Evolutionary conservation across 108 stramenopile genomes (phyloP).

Genomic region (Conticribra weissflogii): DNA sequence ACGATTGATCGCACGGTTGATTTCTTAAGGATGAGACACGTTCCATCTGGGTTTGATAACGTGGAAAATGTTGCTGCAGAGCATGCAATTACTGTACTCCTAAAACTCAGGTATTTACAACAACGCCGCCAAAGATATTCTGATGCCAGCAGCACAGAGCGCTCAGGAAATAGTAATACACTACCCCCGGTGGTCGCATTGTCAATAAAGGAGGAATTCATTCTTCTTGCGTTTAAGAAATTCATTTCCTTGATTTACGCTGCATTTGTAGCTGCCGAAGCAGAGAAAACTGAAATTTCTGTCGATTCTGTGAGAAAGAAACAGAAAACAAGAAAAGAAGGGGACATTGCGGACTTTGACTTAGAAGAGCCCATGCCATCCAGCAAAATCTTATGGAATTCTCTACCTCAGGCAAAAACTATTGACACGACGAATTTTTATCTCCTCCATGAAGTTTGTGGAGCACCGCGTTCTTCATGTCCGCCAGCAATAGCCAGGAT

Average conservation of each 20-base stretch:
- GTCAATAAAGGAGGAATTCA: conserved; percentile 41
- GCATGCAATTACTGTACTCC: conserved; percentile 37
- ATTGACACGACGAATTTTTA: conserved; percentile 32
- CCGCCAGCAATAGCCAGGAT: conserved; percentile 60
- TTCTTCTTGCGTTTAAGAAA: conserved; percentile 37
- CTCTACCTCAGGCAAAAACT: conserved; percentile 10
- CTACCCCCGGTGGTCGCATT: conserved; percentile 23
- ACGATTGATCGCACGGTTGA: conserved; percentile 75
- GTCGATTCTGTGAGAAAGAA: conserved; percentile 5
- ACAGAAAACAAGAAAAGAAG: conserved; percentile 2
- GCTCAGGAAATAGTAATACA: conserved; percentile 3
- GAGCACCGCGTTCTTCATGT: conserved; percentile 45
- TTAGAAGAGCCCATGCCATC: conserved; percentile 8
- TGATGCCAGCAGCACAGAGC: conserved; percentile 2
- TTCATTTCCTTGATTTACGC: conserved; percentile 35
- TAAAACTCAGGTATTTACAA: conserved; percentile 52
- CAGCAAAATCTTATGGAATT: conserved; percentile 49
- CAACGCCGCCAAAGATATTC: conserved; percentile 46
- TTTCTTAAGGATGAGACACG: conserved; percentile 81
- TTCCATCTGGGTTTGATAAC: conserved; percentile 57
- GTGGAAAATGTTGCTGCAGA: conserved; percentile 41
- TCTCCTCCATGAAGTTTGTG: conserved; percentile 59
- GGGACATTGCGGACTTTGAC: neutral
- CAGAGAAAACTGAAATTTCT: conserved; percentile 16
- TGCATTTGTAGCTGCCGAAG: conserved; percentile 23